Evolutionary conservation across 371 early-diverging fungal species (phyloP), one percentile per base, ranked within the genome.

Genomic region (Circinella minor): DNA sequence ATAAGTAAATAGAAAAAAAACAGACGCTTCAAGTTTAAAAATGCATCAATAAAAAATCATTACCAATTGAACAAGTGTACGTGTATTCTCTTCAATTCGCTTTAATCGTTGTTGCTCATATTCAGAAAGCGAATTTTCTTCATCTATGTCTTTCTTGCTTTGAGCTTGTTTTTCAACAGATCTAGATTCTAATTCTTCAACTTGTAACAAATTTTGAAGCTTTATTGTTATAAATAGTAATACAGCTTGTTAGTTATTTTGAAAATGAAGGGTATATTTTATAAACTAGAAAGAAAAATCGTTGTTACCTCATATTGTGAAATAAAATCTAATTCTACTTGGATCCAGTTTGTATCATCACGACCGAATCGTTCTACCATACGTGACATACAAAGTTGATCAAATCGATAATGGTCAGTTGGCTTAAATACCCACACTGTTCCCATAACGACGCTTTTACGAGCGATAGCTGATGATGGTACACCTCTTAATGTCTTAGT

Each of bases 401-500:
- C 80, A 74, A 94, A 90, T 11, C 77, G 65, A 57, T 84, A 81
- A 6, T 75, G 74, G 18, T 75, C 71, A 4, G 83, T 86, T 3
- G 91, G 89, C 61, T 85, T 86, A 73, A 96, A 94, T 0, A 91
- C 86, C 96, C 96, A 96, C 0, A 94, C 94, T 1, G 95, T 94
- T 8, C 96, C 97, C 94, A 96, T 95, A 0, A 94, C 93, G 5
- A 94, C 92, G 65, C 92, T 90, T 57, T 93, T 92, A 60, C 95
- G 88, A 57, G 89, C 89, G 27, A 95, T 93, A 1, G 95, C 94
- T 57, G 90, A 91, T 14, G 78, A 74, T 17, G 94, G 95, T 11
- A 94, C 88, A 6, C 83, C 87, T 43, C 87, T 82, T n/a, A 66
- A 36, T 3, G 67, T 83, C 11, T 79, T 76, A 13, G 68, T 66